Base-by-base conservation (phyloP, 176 grass and related monocot species). In the Otatea glauca region DNA sequence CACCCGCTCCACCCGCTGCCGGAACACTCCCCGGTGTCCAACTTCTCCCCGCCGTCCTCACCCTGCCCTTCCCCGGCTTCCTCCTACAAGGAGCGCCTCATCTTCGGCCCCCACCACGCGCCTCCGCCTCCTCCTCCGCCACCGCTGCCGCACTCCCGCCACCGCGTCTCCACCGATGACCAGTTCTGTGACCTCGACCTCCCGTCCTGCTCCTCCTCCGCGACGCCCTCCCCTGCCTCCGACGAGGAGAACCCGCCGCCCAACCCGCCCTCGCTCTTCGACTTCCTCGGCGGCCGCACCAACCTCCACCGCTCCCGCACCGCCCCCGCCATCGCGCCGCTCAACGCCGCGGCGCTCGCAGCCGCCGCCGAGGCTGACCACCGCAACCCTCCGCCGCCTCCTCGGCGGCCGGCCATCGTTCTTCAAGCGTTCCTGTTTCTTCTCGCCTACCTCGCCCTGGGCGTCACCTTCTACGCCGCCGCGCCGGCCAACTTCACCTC, bases 241-340 rank as follows among this genome's bases (percentile, higher is more conserved):
- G 83, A 87, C 67, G 76, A 77, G 56, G 76, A 83, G 58, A 58
- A 65, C 74, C 80, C 74, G 2, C 32, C 60, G 21, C 34, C 82
- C 60, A 65, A 65, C 45, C 62, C 71, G 60, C 59, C 73, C 16
- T 87, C 80, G 6, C 79, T 97, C n/a, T 61, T 75, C 58, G 74
- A 79, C 50, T 62, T 84, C 70, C 72, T 92, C 59, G 63, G 75
- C 58, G 47, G 71, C 54, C 92, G 86, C 60, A 70, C 61, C 50
- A 90, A 93, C 61, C 95, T 98, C 54, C 95, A 98, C 87, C 92
- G 95, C 58, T 97, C 76, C 27, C 88, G 91, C 43, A 94, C 92
- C 25, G 95, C 90, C 5, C 94, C 95, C 0, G 91, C 88, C 48
- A 97, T 97, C 69, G 71, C 95, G 12, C 85, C 88, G 47, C 87